Percentiles rank a stretch among this genome's conserved stretches.
These are phyloP conservation scores for Phaeomoniella chlamydospora DNA, from an alignment of 2,329 filamentous ascomycete genomes.

Conservation along the genomic window DNA sequence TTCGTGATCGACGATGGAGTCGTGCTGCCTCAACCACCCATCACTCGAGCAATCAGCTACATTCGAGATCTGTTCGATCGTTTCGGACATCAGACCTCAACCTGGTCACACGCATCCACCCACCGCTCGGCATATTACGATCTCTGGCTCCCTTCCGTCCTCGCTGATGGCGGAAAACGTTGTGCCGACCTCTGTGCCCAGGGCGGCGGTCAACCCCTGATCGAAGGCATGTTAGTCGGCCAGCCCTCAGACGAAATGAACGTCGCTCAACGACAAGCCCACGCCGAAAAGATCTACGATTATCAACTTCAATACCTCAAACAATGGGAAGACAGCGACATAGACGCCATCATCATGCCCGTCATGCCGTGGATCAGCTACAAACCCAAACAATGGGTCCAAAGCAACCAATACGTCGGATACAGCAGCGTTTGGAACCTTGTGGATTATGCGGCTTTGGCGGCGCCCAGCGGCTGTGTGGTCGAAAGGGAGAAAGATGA, in stretches of 20 bases:
- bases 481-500: conserved; percentile 13
- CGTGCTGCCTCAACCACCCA: conserved; percentile 1
- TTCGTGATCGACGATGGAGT: neutral
- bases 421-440: conserved; percentile 22
- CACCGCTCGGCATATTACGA: conserved; percentile 4
- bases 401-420: conserved; percentile 17
- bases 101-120: neutral
- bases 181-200: conserved; percentile 11
- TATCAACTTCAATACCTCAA: conserved; percentile 17
- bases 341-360: conserved; percentile 20
- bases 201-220: conserved; percentile 16
- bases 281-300: conserved; percentile 15
- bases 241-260: conserved; percentile 13
- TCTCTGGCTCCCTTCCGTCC: conserved; percentile 18
- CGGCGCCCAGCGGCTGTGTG: conserved; percentile 18
- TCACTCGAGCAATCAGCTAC: neutral
- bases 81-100: neutral
- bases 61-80: neutral
- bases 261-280: conserved; percentile 12
- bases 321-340: conserved; percentile 14
- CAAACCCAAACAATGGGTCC: conserved; percentile 18
- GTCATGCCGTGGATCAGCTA: conserved; percentile 12
- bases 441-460: conserved; percentile 17
- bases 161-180: conserved; percentile 19
- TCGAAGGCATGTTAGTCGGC: conserved; percentile 21